Evolutionary conservation across 257 asterid species (phyloP), one percentile per base, ranked within the genome.

Genomic region (Scutellaria galericulata): DNA sequence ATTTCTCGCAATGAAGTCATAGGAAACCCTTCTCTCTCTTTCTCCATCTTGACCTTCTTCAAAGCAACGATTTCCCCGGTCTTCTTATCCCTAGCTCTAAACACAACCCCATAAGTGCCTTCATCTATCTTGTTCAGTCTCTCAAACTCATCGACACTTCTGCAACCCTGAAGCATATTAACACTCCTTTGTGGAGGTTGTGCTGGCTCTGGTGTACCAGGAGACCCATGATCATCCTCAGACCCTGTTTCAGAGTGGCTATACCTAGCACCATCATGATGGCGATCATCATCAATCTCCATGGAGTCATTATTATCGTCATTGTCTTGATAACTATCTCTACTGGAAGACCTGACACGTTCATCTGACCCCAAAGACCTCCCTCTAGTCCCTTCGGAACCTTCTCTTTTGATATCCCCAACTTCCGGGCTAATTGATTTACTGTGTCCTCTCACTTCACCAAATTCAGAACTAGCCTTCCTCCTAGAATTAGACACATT

Each of bases 41-140:
- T 93, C 77, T 93, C 97, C 98, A 93, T 93, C 87, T 93, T 93
- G 46, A 93, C 98, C 86, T 86, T 90, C 85, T 93, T 93, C 81
- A 93, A 68, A 11, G 98, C 98, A 86, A 93, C 98, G 77, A 93
- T 80, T 82, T 90, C 98, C 53, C 93, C 94, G 5, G 92, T 87
- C 79, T 85, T 90, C 88, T 83, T 93, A 79, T 93, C 98, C 83
- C 41, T 90, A 54, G 98, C 98, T 81, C 98, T 84, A 64, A 69
- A 93, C 64, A 93, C 98, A 45, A 93, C 96, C 45, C 98, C 98
- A 37, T 93, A 93, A 12, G 98, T 93, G 13, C 98, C 98, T 84
- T 93, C 98, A 42, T 90, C 89, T 54, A 93, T 93, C 84, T 86
- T 89, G 87, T 93, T 93, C 72, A 93, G 89, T 79, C 96, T 81